Evolutionary conservation across 371 early-diverging fungal species (phyloP), one percentile per base, ranked within the genome.

Genomic region (Aphelidium insulamus): DNA sequence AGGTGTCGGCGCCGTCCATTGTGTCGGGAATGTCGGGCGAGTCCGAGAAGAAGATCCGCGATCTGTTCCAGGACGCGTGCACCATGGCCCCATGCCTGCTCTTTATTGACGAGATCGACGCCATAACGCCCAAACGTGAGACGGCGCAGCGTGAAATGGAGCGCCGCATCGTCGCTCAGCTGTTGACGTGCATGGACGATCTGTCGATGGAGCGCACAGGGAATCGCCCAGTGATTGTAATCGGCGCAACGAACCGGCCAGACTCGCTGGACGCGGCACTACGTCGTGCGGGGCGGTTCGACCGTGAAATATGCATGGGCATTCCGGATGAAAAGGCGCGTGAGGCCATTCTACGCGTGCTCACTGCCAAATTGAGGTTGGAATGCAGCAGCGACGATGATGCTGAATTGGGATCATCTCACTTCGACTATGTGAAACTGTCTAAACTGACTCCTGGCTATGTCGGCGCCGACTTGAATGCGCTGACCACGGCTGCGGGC

Each of bases 41-140:
- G 55, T 90, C 91, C 5, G 99, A 98, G 51, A 87, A 85, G 47
- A 97, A 97, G 62, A 72, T 99, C 15, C 69, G 98, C 33, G 95
- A 95, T 39, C 74, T 95, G 0, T 99, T 99, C 62, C 83, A 90
- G 22, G 86, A 91, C 43, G 98, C 97, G 9, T 45, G 63, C 41
- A 58, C 64, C 28, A 52, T 69, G 34, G 83, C 95, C 8, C 99
- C 99, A 0, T 84, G 95, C 50, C 54, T 99, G 18, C 55, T 99
- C 32, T 99, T 99, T 47, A 95, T 99, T 39, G 99, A 99, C 51
- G 99, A 99, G 53, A 95, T 99, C 33, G 99, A 99, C 50, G 91
- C 97, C 3, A 92, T 99, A 33, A 94, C 98, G n/a, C 95, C 94
- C 5, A 99, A 98, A 54, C 72, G 99, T 45, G 99, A 99, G 43